Evolutionary conservation across 192 early-diverging fungal genomes (phyloP).

Genomic region (Gaertneriomyces sp.): DNA sequence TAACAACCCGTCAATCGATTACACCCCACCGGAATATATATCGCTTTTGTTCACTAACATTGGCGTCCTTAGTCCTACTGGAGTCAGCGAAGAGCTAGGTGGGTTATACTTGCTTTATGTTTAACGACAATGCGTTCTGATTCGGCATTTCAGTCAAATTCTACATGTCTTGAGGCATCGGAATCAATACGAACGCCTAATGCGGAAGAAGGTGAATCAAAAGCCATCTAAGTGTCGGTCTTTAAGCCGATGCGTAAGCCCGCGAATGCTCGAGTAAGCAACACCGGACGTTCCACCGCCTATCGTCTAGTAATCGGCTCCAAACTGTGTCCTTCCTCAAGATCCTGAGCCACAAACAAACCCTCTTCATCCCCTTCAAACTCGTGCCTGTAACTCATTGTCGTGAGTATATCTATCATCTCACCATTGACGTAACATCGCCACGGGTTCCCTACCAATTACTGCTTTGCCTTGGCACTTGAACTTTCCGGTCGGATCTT

Average conservation of each 20-base stretch:
- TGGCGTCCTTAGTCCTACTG: slow-evolving; percentile 87
- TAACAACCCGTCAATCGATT: slow-evolving; percentile 77
- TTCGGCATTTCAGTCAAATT: too few relatives aligned
- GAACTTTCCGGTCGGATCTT: too few relatives aligned
- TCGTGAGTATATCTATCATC: not conserved
- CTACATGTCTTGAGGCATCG: too few relatives aligned
- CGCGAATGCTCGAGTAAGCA: not conserved
- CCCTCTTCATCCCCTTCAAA: slow-evolving; percentile 29
- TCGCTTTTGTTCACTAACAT: slow-evolving; percentile 85
- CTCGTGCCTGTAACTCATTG: slow-evolving; percentile 13
- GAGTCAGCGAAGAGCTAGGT: slow-evolving; percentile 52
- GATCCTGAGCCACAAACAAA: slow-evolving; percentile 22
- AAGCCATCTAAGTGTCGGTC: too few relatives aligned
- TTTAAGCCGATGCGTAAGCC: too few relatives aligned
- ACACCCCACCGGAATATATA: slow-evolving; percentile 89
- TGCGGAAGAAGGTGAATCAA: too few relatives aligned
- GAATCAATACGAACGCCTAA: too few relatives aligned
- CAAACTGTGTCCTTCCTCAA: slow-evolving; percentile 18
- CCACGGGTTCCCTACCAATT: not conserved
- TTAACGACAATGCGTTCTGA: too few relatives aligned
- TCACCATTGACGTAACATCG: not conserved
- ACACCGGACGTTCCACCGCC: not conserved
- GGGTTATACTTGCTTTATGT: slow-evolving; percentile 12
- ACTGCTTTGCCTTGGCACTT: not conserved
- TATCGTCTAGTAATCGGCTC: not conserved